Evolutionary conservation across 2,329 filamentous ascomycete species (phyloP), one percentile per base, ranked within the genome.

Genomic region (Aureobasidium namibiae): DNA sequence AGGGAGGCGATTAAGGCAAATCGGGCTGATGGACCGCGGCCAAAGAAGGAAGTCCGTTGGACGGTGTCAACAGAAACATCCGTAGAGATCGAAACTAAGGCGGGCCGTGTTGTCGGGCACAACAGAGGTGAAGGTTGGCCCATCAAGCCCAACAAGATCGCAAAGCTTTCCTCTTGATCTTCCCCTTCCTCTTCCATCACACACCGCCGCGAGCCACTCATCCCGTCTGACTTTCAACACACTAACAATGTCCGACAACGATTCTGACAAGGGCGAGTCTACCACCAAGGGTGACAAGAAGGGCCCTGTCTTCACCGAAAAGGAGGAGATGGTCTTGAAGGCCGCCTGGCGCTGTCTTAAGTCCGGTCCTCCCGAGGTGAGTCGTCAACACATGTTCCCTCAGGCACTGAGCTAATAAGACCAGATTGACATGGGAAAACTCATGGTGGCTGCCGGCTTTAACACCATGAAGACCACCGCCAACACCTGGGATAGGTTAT

Each of bases 311-410:
- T 69, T 72, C 65, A 67, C 63, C 53, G 65, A 67, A 9, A 67
- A 64, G 39, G 69, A 71, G 44, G 65, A 67, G 58, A 60, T 44
- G 11, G 61, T 67, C 38, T 60, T 70, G 38, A 66, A 70, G 59
- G 61, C 65, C 33, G 69, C 69, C 24, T 70, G 66, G 60, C 60
- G 62, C 41, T 70, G 68, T 41, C 64, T 72, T 50, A 71, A 71
- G 65, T 57, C 63, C 18, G 67, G 66, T 41, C 56, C 63, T 7
- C 70, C 69, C 4, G 70, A 73, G 48, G 62, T 63, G 41, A 39
- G 38, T 13, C 13, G 33, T 5, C 16, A 10, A 16, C 34, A 24
- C 14, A 18, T 14, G 10, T 39, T 13, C 2, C 31, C 13, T 42
- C 24, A 3, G 18, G 13, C 42, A 31, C 11, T 21, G 23, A 39